Evolutionary conservation across 78 protist genomes (phyloP).

Genomic region (Andalucia godoyi): DNA sequence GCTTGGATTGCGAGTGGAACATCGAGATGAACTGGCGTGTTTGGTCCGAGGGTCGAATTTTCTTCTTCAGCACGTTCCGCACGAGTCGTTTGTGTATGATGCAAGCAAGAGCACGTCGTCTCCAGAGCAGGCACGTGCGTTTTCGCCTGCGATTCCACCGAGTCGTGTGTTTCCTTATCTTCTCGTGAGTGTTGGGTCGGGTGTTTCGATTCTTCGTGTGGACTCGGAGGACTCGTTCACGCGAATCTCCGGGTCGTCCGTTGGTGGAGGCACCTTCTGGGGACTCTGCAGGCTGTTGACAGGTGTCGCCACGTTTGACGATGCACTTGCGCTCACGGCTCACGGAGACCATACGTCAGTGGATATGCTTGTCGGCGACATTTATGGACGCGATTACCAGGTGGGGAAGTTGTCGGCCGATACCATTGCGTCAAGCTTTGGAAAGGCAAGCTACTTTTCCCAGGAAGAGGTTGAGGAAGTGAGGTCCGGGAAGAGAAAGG

Average conservation of each 20-base stretch:
- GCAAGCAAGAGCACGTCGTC: background rate
- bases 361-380: slow-evolving; percentile 91
- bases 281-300: slow-evolving; percentile 71
- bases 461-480: no score
- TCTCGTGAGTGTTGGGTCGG: slow-evolving; percentile 81
- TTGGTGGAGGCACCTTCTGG: slow-evolving; percentile 93
- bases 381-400: slow-evolving; percentile 77
- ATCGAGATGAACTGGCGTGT: slow-evolving; percentile 66
- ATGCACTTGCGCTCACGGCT: slow-evolving; percentile 41
- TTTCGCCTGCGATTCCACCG: background rate
- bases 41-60: slow-evolving; percentile 65
- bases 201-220: slow-evolving; percentile 68
- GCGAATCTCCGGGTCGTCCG: slow-evolving; percentile 78
- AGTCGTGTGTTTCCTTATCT: slow-evolving; percentile 54
- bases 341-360: slow-evolving; percentile 29
- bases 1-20: slow-evolving; percentile 21
- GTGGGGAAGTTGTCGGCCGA: slow-evolving; percentile 37
- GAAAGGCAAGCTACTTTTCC: slow-evolving; percentile 9
- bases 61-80: slow-evolving; percentile 16
- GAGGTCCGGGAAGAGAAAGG: no score
- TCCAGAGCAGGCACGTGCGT: background rate
- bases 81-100: slow-evolving; percentile 13
- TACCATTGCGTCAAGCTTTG: slow-evolving; percentile 44
- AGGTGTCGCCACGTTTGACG: slow-evolving; percentile 42
- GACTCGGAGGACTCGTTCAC: slow-evolving; percentile 30